phyloP scores from a whole-genome alignment of 257 asterid species.

The Rehmannia glutinosa region DNA sequence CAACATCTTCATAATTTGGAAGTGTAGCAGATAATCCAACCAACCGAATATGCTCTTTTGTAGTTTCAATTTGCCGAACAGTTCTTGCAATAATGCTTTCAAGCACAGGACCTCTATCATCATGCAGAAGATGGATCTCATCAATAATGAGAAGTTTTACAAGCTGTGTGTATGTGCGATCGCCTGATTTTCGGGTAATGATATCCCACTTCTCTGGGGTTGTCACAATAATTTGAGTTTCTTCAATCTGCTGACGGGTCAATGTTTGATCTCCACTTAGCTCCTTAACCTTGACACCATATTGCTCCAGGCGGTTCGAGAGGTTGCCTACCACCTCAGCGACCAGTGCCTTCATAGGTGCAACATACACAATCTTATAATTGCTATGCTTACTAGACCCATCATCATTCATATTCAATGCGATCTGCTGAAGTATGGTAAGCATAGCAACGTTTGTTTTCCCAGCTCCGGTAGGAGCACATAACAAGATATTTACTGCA shows the following conservation, averaged over 20 bases:
- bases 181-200: slow-evolving; percentile 61
- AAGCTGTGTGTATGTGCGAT: slow-evolving; percentile 58
- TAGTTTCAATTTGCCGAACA: slow-evolving; percentile 56
- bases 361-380: slow-evolving; percentile 58
- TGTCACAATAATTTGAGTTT: slow-evolving; percentile 57
- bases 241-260: slow-evolving; percentile 65
- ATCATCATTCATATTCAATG: slow-evolving; percentile 42
- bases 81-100: slow-evolving; percentile 64
- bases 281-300: slow-evolving; percentile 53
- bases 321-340: slow-evolving; percentile 68
- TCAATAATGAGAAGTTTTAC: slow-evolving; percentile 53
- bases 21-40: slow-evolving; percentile 63
- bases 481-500: slow-evolving; percentile 45
- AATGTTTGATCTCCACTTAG: slow-evolving; percentile 57
- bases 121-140: slow-evolving; percentile 63
- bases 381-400: slow-evolving; percentile 41
- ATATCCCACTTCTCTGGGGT: slow-evolving; percentile 72
- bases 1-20: slow-evolving; percentile 61
- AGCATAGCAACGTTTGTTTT: slow-evolving; percentile 69
- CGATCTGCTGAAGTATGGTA: slow-evolving; percentile 58
- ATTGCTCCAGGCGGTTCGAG: slow-evolving; percentile 51
- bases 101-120: slow-evolving; percentile 61
- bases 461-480: slow-evolving; percentile 72
- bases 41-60: slow-evolving; percentile 54
- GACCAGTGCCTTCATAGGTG: slow-evolving; percentile 68